Conservation (phyloP, 208 protist genomes). For the Trypanosoma avium region DNA sequence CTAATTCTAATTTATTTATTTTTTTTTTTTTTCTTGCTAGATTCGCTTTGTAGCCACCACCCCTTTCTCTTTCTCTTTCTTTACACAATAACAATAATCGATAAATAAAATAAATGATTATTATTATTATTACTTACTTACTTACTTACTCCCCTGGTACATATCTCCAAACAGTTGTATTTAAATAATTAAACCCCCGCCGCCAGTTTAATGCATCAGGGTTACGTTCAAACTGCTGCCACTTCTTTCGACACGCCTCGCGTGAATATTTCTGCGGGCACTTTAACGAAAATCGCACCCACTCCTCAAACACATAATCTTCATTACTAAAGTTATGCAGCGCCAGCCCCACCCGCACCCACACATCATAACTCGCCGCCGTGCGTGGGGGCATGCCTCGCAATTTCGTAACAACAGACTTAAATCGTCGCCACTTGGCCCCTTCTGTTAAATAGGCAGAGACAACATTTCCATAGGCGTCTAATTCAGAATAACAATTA, state of each 20-base stretch:
- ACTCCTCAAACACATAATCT: constrained; percentile 85
- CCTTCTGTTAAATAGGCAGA: constrained; percentile 68
- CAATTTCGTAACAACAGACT: constrained; percentile 55
- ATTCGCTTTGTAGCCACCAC: too few species aligned
- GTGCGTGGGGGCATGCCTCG: constrained; percentile 48
- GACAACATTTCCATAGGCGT: constrained; percentile 78
- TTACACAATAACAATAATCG: too few species aligned
- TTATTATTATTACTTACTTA: too few species aligned
- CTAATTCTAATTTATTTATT: too few species aligned
- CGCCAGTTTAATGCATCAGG: constrained; percentile 84
- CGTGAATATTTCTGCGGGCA: constrained; percentile 81
- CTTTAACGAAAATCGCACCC: constrained; percentile 78
- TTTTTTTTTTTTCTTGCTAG: too few species aligned
- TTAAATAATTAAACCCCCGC: constrained; percentile 84
- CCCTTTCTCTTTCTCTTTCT: too few species aligned
- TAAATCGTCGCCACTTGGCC: constrained; percentile 75
- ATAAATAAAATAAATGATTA: too few species aligned
- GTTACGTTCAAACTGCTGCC: constrained; percentile 84
- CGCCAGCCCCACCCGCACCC: constrained; percentile 80
- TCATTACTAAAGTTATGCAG: constrained; percentile 90
- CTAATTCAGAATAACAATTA: too few species aligned
- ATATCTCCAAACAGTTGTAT: constrained; percentile 63
- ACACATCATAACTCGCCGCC: constrained; percentile 74
- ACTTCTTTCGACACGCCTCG: constrained; percentile 75
- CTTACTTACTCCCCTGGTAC: constrained; percentile 10